Evolutionary conservation across 2,329 filamentous ascomycete genomes (phyloP).

Genomic region (Neonectria hederae): DNA sequence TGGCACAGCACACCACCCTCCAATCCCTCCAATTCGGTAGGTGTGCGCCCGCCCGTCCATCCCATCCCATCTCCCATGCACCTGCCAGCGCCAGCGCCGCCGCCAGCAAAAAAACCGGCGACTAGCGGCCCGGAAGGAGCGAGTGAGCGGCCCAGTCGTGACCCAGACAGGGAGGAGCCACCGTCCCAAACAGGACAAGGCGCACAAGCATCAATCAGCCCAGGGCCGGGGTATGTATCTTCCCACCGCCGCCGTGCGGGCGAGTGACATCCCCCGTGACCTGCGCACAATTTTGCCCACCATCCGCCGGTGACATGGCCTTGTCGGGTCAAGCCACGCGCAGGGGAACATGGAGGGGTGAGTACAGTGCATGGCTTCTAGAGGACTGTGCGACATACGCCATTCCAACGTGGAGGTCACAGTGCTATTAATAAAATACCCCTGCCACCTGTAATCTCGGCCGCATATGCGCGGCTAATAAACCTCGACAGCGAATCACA

Average conservation of each 20-base stretch:
- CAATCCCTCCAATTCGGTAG: neutral
- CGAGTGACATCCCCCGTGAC: constrained; percentile 5
- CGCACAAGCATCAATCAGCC: neutral
- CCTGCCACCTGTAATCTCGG: constrained; percentile 42
- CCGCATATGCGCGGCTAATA: constrained; percentile 42
- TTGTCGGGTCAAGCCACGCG: constrained; percentile 41
- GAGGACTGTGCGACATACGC: constrained; percentile 24
- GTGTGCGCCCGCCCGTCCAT: neutral
- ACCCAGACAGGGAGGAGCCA: constrained; percentile 17
- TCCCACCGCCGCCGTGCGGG: neutral
- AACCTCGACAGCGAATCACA: constrained; percentile 35
- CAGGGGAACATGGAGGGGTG: constrained; percentile 22
- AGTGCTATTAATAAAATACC: constrained; percentile 27
- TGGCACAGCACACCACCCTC: neutral
- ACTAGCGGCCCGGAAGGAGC: neutral
- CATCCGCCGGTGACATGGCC: constrained; percentile 23
- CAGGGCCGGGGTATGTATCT: constrained; percentile 7
- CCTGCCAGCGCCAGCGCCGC: neutral
- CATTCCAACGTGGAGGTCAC: constrained; percentile 5
- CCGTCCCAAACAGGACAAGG: constrained; percentile 4
- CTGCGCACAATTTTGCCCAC: constrained; percentile 16
- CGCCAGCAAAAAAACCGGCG: constrained; percentile 1
- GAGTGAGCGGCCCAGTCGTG: neutral
- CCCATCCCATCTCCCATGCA: neutral
- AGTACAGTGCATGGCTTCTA: constrained; percentile 1